phyloP scores from a whole-genome alignment of 106 monocot genomes.

The Ottelia alismoides region DNA sequence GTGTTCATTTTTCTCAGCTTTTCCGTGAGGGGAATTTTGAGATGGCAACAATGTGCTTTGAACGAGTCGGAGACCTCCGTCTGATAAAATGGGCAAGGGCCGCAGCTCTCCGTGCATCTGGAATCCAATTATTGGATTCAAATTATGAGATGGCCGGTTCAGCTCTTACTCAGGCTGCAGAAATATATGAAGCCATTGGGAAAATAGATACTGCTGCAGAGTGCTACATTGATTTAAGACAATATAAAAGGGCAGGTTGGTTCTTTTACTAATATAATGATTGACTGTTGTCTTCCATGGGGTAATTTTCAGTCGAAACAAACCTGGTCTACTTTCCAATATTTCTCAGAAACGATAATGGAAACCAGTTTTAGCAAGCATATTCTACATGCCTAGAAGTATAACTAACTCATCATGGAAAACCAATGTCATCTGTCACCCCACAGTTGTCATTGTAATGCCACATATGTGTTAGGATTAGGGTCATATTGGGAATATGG shows the following conservation, averaged over 20 bases:
- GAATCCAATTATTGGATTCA: conserved; percentile 16
- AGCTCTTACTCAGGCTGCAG: conserved; percentile 33
- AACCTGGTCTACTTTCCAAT: too few relatives aligned
- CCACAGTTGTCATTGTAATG: too few relatives aligned
- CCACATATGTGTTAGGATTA: too few relatives aligned
- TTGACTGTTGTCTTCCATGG: too few relatives aligned
- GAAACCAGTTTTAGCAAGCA: too few relatives aligned
- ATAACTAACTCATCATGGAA: too few relatives aligned
- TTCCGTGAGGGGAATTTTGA: conserved; percentile 45
- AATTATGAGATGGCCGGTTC: conserved; percentile 21
- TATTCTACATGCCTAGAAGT: too few relatives aligned
- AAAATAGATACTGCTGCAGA: conserved; percentile 30
- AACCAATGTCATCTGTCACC: too few relatives aligned
- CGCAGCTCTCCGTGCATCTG: conserved; percentile 36
- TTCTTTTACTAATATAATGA: too few relatives aligned
- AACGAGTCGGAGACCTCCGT: conserved; percentile 32
- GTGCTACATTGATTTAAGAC: conserved; percentile 37
- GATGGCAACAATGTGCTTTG: conserved; percentile 64
- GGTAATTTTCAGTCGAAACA: too few relatives aligned
- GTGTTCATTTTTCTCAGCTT: conserved; percentile 11
- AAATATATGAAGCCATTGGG: conserved; percentile 46
- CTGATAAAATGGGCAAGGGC: conserved; percentile 46
- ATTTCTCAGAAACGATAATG: too few relatives aligned
- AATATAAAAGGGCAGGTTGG: conserved; percentile 45
- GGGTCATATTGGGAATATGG: too few relatives aligned